Evolutionary conservation across 305 asterid genomes (phyloP).

Genomic region (Plantago rigida): DNA sequence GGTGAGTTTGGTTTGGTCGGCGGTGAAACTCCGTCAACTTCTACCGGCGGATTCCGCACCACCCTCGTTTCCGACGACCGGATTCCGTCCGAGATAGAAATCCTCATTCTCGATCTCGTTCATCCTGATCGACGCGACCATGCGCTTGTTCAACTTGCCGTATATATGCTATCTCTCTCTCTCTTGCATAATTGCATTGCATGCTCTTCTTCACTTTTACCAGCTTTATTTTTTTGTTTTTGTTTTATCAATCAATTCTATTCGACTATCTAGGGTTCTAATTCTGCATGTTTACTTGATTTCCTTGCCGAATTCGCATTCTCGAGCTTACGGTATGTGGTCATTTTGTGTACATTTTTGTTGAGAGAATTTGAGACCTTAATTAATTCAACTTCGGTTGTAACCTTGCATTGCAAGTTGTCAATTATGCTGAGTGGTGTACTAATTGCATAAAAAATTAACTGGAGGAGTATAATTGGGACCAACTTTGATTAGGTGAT

Average conservation of each 20-base stretch:
- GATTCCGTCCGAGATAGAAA: background rate
- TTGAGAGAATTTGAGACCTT: too few relatives aligned
- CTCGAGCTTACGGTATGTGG: background rate
- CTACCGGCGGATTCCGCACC: background rate
- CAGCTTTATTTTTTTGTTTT: too few relatives aligned
- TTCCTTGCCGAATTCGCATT: background rate
- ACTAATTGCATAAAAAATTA: too few relatives aligned
- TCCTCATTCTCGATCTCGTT: background rate
- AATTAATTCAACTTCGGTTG: too few relatives aligned
- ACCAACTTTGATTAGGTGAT: too few relatives aligned
- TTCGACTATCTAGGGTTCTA: background rate
- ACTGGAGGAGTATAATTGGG: too few relatives aligned
- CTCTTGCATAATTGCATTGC: background rate
- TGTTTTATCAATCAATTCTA: background rate
- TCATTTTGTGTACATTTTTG: background rate
- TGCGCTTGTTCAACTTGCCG: background rate
- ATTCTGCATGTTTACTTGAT: too few relatives aligned
- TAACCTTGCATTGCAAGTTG: too few relatives aligned
- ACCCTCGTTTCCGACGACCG: background rate
- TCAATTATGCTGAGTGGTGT: too few relatives aligned
- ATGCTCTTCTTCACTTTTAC: background rate
- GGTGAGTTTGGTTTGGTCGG: background rate
- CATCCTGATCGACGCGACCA: background rate
- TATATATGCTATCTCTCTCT: background rate
- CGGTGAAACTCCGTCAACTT: background rate